Evolutionary conservation across 2,329 filamentous ascomycete species (phyloP).

Genomic region (Hymenoscyphus fraxineus): DNA sequence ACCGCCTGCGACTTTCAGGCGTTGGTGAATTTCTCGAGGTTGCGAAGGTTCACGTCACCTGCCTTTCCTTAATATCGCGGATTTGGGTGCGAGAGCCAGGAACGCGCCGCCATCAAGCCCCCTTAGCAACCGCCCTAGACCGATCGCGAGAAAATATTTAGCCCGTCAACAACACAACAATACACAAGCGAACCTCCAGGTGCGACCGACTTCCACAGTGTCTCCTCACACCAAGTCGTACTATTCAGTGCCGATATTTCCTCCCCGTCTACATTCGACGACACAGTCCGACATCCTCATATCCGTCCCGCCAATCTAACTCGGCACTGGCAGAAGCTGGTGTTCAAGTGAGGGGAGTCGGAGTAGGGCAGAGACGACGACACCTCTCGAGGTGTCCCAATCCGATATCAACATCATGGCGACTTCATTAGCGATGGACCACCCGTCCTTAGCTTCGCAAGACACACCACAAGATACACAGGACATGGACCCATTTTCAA

Average conservation of each 20-base stretch:
- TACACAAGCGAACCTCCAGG: slow-evolving; percentile 14
- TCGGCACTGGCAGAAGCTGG: slow-evolving; percentile 5
- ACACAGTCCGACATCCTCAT: background rate
- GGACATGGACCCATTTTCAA: slow-evolving; percentile 54
- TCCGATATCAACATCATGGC: slow-evolving; percentile 21
- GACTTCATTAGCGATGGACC: slow-evolving; percentile 27
- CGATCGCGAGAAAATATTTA: slow-evolving; percentile 7
- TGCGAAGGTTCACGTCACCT: too few species aligned
- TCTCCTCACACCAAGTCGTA: slow-evolving; percentile 10
- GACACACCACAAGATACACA: slow-evolving; percentile 20
- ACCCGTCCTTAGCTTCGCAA: slow-evolving; percentile 26
- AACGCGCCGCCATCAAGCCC: slow-evolving; percentile 4
- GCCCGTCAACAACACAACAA: slow-evolving; percentile 13
- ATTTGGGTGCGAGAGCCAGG: background rate
- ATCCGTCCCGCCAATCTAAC: slow-evolving; percentile 8
- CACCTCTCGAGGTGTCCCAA: background rate
- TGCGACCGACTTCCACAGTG: slow-evolving; percentile 19
- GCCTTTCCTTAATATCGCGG: too few species aligned
- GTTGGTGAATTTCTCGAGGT: background rate
- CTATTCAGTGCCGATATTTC: slow-evolving; percentile 5
- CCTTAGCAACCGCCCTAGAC: background rate
- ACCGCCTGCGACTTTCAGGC: slow-evolving; percentile 8
- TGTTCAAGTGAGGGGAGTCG: slow-evolving; percentile 2
- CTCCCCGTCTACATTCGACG: background rate
- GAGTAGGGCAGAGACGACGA: slow-evolving; percentile 6